Conservation (phyloP, 805 yeast species). For the Lachancea nothofagi region DNA sequence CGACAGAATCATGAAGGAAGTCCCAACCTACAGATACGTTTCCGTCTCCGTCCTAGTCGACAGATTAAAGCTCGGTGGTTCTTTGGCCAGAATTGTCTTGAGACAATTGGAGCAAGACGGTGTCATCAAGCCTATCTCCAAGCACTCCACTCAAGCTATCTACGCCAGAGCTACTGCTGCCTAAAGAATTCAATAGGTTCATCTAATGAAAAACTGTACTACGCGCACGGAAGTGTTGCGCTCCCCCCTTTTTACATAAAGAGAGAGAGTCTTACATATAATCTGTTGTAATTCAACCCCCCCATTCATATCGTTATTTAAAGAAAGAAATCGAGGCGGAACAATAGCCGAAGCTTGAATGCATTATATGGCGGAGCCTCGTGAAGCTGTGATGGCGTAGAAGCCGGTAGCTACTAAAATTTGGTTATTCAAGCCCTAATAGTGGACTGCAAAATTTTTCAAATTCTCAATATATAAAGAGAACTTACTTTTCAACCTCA, state of each 20-base stretch:
- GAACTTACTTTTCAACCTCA: not conserved
- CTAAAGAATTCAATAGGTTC: slow-evolving; percentile 39
- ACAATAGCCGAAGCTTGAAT: not conserved
- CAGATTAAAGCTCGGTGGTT: slow-evolving; percentile 99
- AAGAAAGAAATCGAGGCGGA: not conserved
- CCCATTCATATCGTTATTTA: slow-evolving; percentile 7
- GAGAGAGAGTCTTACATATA: slow-evolving; percentile 3
- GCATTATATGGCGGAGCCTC: not conserved
- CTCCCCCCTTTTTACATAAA: slow-evolving; percentile 2
- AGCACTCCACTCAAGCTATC: slow-evolving; percentile 94
- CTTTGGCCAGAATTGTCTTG: slow-evolving; percentile 97
- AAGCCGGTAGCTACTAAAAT: too few species aligned
- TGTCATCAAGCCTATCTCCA: slow-evolving; percentile 86
- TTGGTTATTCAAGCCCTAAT: slow-evolving; percentile 5
- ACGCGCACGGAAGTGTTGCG: not conserved
- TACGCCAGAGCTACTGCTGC: slow-evolving; percentile 78
- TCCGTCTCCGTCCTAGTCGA: slow-evolving; percentile 98
- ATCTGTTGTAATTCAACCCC: slow-evolving; percentile 5
- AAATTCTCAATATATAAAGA: slow-evolving; percentile 2
- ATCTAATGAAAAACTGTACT: not conserved
- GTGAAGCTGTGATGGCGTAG: too few species aligned
- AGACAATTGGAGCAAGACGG: slow-evolving; percentile 93
- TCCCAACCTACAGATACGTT: slow-evolving; percentile 97
- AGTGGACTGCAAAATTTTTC: slow-evolving; percentile 1
- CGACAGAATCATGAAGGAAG: slow-evolving; percentile 99